Base-by-base conservation (phyloP, 1,139 yeast genomes). In the Blastobotrys aristatus region DNA sequence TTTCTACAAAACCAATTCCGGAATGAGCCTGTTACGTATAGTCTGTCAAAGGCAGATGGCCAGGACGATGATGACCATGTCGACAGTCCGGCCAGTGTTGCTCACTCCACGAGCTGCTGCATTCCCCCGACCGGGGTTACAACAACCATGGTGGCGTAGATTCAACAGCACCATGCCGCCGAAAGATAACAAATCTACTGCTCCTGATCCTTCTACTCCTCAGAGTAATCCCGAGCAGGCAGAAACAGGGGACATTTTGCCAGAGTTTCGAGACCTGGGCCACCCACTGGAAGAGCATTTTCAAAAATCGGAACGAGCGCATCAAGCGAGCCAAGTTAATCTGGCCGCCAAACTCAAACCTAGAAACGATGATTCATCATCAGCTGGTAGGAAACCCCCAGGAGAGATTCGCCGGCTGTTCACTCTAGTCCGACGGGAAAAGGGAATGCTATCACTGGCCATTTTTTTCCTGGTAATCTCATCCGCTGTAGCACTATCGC, bases 401-500 rank as follows among this genome's bases (percentile, higher is more conserved):
- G n/a, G n/a, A n/a, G 86, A 81, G 54, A 69, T 81, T 7, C 50
- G 64, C 44, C 63, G 86, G 44, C 67, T 82, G 30, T 61, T 77
- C 13, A 65, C 67, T 39, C 67, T 82, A 36, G 80, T 79, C 0
- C 68, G 68, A 46, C 67, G 71, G 39, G 88, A 82, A 59, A 61
- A 73, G 53, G 70, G 69, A 54, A 61, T 82, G n/a, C 67, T 82
- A 42, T 59, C 72, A 0, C 57, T 70, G 2, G 96, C 96, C 0
- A 71, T 89, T 44, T 56, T 73, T 1, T 74, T 88, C 49, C 72
- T 89, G 27, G 68, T 80, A 2, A 53, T 79, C 2, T 75, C 85
- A 4, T 80, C 85, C 17, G 70, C 72, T 2, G 76, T 88, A 20
- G 75, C 84, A 26, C 81, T 90, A 84, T 72, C 84, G 3, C 71